A percentile compares a stretch with the other conserved stretches of the same genome.
Evolutionary conservation across 768 basidiomycete genomes (phyloP).

Genomic region (Asterophora lycoperdoides): DNA sequence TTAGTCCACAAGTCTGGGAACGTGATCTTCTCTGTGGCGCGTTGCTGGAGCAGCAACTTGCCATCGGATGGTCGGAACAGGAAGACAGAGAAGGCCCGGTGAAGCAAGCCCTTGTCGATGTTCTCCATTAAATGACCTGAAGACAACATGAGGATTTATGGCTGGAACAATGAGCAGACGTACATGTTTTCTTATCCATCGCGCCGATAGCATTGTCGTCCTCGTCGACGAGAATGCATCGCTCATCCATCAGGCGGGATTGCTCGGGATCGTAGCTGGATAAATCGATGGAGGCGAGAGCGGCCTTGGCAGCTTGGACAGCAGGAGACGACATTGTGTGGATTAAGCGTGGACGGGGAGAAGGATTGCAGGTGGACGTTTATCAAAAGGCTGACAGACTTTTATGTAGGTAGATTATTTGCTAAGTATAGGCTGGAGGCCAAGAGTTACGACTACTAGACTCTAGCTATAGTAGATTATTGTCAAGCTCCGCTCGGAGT

Average conservation of each 20-base stretch:
- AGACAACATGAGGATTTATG: slow-evolving; percentile 3
- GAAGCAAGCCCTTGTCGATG: slow-evolving; percentile 88
- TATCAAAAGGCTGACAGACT: no score
- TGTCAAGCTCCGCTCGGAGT: slow-evolving; percentile 10
- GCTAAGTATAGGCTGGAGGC: no score
- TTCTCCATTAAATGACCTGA: slow-evolving; percentile 97
- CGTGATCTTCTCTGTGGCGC: slow-evolving; percentile 98
- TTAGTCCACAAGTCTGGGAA: slow-evolving; percentile 99
- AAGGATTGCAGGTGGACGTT: no score
- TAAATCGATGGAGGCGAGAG: slow-evolving; percentile 73
- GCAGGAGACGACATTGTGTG: slow-evolving; percentile 54
- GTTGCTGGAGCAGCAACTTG: slow-evolving; percentile 87
- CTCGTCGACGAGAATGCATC: slow-evolving; percentile 89
- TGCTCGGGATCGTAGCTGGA: slow-evolving; percentile 88
- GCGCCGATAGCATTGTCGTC: slow-evolving; percentile 82
- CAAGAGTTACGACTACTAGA: no score
- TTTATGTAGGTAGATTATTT: slow-evolving; percentile 4
- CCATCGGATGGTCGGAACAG: slow-evolving; percentile 94
- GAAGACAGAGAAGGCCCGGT: slow-evolving; percentile 97
- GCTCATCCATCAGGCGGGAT: slow-evolving; percentile 92
- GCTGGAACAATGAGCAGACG: slow-evolving; percentile 24
- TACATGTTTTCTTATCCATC: slow-evolving; percentile 95
- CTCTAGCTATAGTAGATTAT: slow-evolving; percentile 5
- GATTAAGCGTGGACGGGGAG: neutral
- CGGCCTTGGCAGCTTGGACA: slow-evolving; percentile 54